phyloP scores from a whole-genome alignment of 371 early-diverging fungal genomes.

The Blastocladiella emersonii region DNA sequence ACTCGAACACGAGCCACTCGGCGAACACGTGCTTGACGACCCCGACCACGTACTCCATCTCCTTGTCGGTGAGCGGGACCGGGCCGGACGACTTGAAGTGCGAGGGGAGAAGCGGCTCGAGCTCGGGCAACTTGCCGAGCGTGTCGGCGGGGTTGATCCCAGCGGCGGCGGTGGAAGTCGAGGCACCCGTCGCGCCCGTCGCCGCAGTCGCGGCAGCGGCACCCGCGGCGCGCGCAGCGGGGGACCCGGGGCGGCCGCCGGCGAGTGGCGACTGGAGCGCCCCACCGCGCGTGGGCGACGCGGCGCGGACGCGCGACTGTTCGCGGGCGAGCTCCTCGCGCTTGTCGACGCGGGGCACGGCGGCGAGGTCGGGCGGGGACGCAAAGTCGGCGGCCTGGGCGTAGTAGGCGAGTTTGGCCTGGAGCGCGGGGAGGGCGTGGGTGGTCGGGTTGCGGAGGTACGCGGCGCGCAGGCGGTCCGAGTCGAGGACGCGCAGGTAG shows the following conservation, averaged over 20 bases:
- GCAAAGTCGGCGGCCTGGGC: slow-evolving; percentile 47
- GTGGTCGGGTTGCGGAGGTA: slow-evolving; percentile 38
- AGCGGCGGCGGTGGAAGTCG: slow-evolving; percentile 4
- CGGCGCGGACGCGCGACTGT: slow-evolving; percentile 14
- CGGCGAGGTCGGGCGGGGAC: slow-evolving; percentile 58
- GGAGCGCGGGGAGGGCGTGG: slow-evolving; percentile 71
- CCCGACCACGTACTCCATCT: slow-evolving; percentile 77
- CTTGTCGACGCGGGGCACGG: slow-evolving; percentile 66
- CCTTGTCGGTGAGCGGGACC: slow-evolving; percentile 77
- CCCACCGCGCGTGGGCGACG: slow-evolving; percentile 16
- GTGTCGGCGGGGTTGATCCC: slow-evolving; percentile 46
- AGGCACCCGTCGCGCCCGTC: slow-evolving; percentile 14
- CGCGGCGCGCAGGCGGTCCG: slow-evolving; percentile 24
- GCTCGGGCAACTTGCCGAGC: slow-evolving; percentile 63
- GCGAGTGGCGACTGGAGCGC: slow-evolving; percentile 9
- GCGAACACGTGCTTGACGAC: slow-evolving; percentile 85
- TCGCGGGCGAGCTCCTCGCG: slow-evolving; percentile 46
- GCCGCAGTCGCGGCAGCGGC: slow-evolving; percentile 15
- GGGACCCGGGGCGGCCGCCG: background rate
- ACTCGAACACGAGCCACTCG: slow-evolving; percentile 85
- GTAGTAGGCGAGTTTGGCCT: slow-evolving; percentile 71
- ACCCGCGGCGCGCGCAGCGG: slow-evolving; percentile 14
- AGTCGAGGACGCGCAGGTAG: slow-evolving; percentile 63
- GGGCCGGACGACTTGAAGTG: slow-evolving; percentile 71
- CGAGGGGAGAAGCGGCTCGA: slow-evolving; percentile 57